phyloP scores from a whole-genome alignment of 2,329 filamentous ascomycete genomes.

The Botryotinia narcissicola region DNA sequence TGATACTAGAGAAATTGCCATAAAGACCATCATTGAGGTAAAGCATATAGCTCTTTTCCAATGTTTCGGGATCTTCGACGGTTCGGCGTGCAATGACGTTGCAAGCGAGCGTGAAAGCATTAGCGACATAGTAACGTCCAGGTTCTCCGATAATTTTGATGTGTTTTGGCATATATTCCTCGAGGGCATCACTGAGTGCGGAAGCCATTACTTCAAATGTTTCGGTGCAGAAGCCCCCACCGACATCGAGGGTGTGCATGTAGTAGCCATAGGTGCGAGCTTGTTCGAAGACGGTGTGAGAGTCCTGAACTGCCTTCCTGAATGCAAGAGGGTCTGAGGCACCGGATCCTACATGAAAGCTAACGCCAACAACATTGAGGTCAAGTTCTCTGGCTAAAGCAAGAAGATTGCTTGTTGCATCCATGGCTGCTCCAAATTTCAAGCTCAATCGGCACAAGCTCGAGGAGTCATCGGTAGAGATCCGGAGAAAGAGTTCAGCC shows the following conservation, averaged over 20 bases:
- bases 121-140: conserved; percentile 91
- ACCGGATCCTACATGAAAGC: conserved; percentile 96
- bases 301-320: conserved; percentile 85
- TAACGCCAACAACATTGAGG: conserved; percentile 91
- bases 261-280: conserved; percentile 72
- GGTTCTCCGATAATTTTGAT: conserved; percentile 93
- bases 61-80: conserved; percentile 66
- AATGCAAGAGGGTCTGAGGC: conserved; percentile 92
- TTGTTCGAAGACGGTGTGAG: conserved; percentile 84
- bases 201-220: conserved; percentile 88
- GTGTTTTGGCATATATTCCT: conserved; percentile 76
- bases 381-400: conserved; percentile 75
- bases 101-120: conserved; percentile 90
- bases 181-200: conserved; percentile 74
- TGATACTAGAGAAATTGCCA: conserved; percentile 98
- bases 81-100: conserved; percentile 95
- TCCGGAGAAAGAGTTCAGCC: conserved; percentile 90
- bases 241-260: conserved; percentile 87
- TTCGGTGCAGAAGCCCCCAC: conserved; percentile 87
- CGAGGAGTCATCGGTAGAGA: conserved; percentile 92
- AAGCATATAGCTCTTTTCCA: conserved; percentile 82
- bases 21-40: conserved; percentile 98
- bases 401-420: conserved; percentile 74
- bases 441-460: conserved; percentile 93
- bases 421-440: conserved; percentile 93